Evolutionary conservation across 179 eudicot genomes (phyloP), one percentile per base, ranked within the genome.

Genomic region (Corrigiola litoralis): DNA sequence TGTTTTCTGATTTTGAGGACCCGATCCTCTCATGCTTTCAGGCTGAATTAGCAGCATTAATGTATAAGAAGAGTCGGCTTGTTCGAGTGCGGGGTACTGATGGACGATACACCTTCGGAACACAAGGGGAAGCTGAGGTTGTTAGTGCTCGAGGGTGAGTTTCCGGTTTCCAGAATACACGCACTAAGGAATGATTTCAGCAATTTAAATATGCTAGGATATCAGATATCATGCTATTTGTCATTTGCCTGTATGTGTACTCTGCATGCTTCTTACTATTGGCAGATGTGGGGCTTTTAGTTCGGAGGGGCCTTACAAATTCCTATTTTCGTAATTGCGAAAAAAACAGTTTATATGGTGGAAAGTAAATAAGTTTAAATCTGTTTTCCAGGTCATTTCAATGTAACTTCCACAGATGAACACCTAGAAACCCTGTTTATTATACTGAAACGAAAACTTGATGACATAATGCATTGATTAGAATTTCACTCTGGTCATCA

Each of bases 131-230:
- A 80, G 84, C 87, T 69, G 96, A 90, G 79, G 99, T 94, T 71
- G 99, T 94, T 68, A 94, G 99, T 80, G 99, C 95, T 71, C 85
- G 94, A 79, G 99, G 99, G 99, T 94, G 68, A 75, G 88, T 69
- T 61, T 60, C 54, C 23, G 25, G n/a, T 69, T 21, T 54, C 1
- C n/a, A n/a, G n/a, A n/a, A n/a, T 46, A 14, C 23, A 16, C 11
- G n/a, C 47, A 23, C 24, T 18, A 46, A 17, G 25, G 38, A 46
- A 25, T 55, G 29, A 16, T 23, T 58, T 24, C 51, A 71, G 2
- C 34, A 14, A 27, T 27, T 46, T 6, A 6, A 46, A 47, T 10
- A 12, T 33, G n/a, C 42, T 20, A 17, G 28, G 25, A 23, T 10
- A 42, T 61, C 21, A 21, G 24, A 44, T 1, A 4, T 49, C 21